Base-by-base conservation (phyloP, 2,329 filamentous ascomycete genomes). In the Exophiala bonariae region DNA sequence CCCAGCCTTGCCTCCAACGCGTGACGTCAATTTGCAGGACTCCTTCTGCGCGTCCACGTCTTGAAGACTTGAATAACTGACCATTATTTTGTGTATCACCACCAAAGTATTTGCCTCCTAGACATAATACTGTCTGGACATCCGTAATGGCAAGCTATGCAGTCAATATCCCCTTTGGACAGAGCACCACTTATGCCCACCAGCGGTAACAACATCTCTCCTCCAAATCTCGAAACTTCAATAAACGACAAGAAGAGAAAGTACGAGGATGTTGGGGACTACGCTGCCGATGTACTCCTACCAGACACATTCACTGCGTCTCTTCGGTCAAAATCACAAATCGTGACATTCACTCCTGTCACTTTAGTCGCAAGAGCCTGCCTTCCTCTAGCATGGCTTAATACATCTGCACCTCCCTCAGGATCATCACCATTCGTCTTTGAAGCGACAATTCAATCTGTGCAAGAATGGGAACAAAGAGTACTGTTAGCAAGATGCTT, bases 301-400 rank as follows among this genome's bases (percentile, higher is more conserved):
- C 22, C 41, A 14, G 41, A 45, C 4, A 17, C 38, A 3, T 49
- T 52, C 39, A 39, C 32, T 14, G 47, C 49, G 10, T 36, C 31
- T 10, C 41, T 47, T 41, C 32, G 48, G 13, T 32, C 40, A 7
- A 36, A 36, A n/a, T 22, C 28, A 14, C 18, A 26, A 17, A 30
- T 34, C 5, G 20, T 44, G 7, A 40, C 47, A 1, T 57, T 60
- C 30, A 40, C 37, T 17, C 33, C 49, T n/a, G 40, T 59, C 30
- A 49, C 53, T 8, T 48, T 54, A 30, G 32, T 60, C 13, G 49
- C 55, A 6, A 50, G 56, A 44, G 52, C 55, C 22, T 53, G 55
- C 32, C 43, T 60, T 8, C 56, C 56, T 8, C 33, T 60, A 3
- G 44, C 49, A 20, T 60, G 56, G 54, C 43, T 60, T 30, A 34